Conservation (phyloP, 768 basidiomycete genomes). For the Hortiboletus flavorubellus region DNA sequence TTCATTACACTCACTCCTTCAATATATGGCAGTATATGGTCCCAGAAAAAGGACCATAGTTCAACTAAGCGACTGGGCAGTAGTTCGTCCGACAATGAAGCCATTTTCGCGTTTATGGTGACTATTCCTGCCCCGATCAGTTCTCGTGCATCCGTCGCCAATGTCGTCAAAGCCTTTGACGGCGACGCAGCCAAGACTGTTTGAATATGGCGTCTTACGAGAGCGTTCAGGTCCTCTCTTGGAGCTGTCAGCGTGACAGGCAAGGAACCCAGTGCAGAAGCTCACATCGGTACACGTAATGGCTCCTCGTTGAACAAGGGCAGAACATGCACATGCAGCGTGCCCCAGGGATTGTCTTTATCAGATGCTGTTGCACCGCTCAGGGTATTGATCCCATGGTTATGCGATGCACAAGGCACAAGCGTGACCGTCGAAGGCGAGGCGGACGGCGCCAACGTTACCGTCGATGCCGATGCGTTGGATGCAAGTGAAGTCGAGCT, state of each 20-base stretch:
- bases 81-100: conserved; percentile 72
- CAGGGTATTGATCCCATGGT: conserved; percentile 20
- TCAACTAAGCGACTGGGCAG: conserved; percentile 78
- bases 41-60: conserved; percentile 93
- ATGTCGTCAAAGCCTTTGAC: conserved; percentile 64
- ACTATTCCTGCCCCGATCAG: conserved; percentile 88
- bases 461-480: conserved; percentile 46
- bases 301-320: conserved; percentile 92
- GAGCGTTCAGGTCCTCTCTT: conserved; percentile 84
- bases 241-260: conserved; percentile 7
- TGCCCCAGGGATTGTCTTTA: conserved; percentile 73
- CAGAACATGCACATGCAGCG: conserved; percentile 81
- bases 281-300: conserved; percentile 78
- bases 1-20: conserved; percentile 62
- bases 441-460: conserved; percentile 39
- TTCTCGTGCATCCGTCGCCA: conserved; percentile 78
- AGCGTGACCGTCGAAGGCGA: conserved; percentile 35
- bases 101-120: conserved; percentile 82
- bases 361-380: conserved; percentile 33
- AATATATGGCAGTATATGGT: conserved; percentile 79
- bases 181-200: conserved; percentile 70
- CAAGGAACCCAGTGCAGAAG: conserved; percentile 5
- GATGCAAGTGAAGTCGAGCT: conserved; percentile 35
- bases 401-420: conserved; percentile 35
- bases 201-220: conserved; percentile 77